phyloP scores from a whole-genome alignment of 192 early-diverging fungal genomes.

The Mortierella alpina region DNA sequence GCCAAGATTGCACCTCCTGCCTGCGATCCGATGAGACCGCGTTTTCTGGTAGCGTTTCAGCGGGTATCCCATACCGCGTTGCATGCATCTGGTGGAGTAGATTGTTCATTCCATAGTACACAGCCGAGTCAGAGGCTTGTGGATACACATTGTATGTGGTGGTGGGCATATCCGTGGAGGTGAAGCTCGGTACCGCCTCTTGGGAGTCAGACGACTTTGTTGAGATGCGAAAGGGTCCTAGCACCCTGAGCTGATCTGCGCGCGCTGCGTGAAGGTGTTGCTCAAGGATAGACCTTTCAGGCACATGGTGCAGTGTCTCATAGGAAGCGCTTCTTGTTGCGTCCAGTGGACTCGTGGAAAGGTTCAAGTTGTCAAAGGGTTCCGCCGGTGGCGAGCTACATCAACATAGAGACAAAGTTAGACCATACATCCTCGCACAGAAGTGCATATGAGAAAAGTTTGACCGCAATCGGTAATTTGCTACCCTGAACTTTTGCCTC shows the following conservation, averaged over 20 bases:
- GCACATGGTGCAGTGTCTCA: no score
- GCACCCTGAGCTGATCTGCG: not conserved
- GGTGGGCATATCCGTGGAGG: not conserved
- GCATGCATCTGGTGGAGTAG: constrained; percentile 39
- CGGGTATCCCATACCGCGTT: constrained; percentile 38
- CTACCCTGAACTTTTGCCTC: not conserved
- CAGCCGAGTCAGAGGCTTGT: not conserved
- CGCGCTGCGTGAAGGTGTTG: not conserved
- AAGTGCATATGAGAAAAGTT: not conserved
- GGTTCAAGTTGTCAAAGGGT: not conserved
- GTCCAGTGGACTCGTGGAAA: no score
- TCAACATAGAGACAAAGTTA: not conserved
- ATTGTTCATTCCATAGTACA: constrained; percentile 38
- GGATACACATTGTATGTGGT: not conserved
- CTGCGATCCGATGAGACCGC: not conserved
- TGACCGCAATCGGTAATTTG: not conserved
- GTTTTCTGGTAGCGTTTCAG: not conserved
- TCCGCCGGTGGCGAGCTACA: constrained; percentile 6
- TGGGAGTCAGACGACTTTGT: constrained; percentile 8
- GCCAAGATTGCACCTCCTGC: not conserved
- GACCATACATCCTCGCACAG: not conserved
- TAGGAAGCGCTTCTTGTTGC: no score
- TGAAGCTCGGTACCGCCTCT: not conserved
- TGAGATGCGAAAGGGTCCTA: constrained; percentile 33
- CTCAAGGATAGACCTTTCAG: not conserved